Percentiles rank a stretch among this genome's conserved stretches.
Conservation (phyloP, 441 rosid genomes). For the Jatropha multifida region DNA sequence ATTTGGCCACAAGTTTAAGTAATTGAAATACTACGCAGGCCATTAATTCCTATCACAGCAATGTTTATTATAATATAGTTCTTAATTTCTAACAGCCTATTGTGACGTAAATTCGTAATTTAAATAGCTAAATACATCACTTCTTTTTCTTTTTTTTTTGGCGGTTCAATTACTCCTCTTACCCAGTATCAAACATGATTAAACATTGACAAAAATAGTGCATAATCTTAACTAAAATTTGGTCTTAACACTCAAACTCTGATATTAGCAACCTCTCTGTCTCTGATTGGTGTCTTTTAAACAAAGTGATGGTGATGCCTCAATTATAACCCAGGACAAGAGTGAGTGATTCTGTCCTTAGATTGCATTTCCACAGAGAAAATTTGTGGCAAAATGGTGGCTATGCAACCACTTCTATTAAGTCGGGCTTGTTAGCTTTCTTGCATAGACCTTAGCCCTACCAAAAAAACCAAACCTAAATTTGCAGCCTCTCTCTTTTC, state of each 20-base stretch:
- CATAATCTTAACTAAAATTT: neutral
- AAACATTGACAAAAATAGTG: conserved; percentile 9
- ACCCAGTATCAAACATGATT: neutral
- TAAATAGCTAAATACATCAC: too few species aligned
- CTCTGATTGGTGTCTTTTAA: conserved; percentile 24
- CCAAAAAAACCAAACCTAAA: neutral
- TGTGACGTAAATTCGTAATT: too few species aligned
- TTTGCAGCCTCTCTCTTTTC: neutral
- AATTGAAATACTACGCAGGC: too few species aligned
- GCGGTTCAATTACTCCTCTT: too few species aligned
- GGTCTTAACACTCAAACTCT: conserved; percentile 12
- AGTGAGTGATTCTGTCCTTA: conserved; percentile 24
- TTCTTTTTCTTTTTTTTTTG: too few species aligned
- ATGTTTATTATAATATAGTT: too few species aligned
- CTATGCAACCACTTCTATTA: neutral
- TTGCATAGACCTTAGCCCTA: conserved; percentile 1
- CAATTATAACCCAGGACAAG: conserved; percentile 20
- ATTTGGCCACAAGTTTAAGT: too few species aligned
- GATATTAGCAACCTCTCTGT: conserved; percentile 12
- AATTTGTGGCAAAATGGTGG: neutral
- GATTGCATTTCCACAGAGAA: conserved; percentile 8
- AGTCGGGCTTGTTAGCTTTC: conserved; percentile 6
- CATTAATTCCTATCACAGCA: too few species aligned
- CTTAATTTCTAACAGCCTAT: too few species aligned
- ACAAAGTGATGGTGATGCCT: conserved; percentile 30